These are phyloP conservation scores for Melastoma candidum DNA, from an alignment of 441 rosid species.

Conservation along the genomic window DNA sequence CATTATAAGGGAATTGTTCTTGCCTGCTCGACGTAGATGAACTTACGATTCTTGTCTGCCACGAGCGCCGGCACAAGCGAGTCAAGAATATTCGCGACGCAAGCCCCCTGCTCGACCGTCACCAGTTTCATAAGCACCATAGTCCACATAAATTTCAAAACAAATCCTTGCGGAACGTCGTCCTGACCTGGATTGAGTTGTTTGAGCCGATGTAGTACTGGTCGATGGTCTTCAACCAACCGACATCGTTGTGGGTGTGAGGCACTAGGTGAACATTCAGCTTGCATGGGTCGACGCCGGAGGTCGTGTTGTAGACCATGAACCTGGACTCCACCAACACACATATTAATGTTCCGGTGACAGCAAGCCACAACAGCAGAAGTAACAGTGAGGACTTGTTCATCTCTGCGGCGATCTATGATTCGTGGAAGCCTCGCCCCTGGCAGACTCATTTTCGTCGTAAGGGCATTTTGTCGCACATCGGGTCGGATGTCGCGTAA, in stretches of 20 bases:
- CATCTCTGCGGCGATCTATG: too few species aligned
- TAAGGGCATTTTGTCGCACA: too few species aligned
- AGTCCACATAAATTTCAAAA: not conserved
- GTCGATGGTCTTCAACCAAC: slow-evolving; percentile 97
- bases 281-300: slow-evolving; percentile 59
- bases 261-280: slow-evolving; percentile 94
- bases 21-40: slow-evolving; percentile 83
- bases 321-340: slow-evolving; percentile 43
- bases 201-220: slow-evolving; percentile 99
- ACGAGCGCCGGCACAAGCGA: slow-evolving; percentile 72
- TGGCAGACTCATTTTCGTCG: too few species aligned
- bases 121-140: not conserved
- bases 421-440: too few species aligned
- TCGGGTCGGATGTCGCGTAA: too few species aligned
- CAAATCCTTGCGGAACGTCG: not conserved
- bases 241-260: slow-evolving; percentile 95
- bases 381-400: too few species aligned
- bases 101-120: slow-evolving; percentile 57
- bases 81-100: slow-evolving; percentile 93
- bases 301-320: slow-evolving; percentile 82
- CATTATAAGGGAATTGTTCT: not conserved
- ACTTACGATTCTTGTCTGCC: slow-evolving; percentile 90
- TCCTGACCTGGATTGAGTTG: slow-evolving; percentile 81
- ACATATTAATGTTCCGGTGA: slow-evolving; percentile 20
- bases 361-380: slow-evolving; percentile 2